Evolutionary conservation across 768 basidiomycete species (phyloP).

Genomic region (Ramaria sp.): DNA sequence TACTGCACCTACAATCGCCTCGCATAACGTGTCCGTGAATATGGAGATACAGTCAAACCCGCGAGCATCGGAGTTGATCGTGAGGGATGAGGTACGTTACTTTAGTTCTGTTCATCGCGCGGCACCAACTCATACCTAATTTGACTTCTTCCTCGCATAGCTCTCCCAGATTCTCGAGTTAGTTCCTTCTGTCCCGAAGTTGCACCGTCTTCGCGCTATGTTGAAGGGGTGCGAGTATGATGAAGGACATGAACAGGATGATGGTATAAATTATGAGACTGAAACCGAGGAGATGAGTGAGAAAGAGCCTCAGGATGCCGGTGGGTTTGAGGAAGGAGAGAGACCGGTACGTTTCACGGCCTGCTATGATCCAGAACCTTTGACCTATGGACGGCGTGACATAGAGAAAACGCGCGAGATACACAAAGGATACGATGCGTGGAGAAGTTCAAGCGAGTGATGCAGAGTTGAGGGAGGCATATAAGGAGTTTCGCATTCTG

Average conservation of each 20-base stretch:
- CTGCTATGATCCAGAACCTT: neutral
- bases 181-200: conserved; percentile 60
- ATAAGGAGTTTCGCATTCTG: conserved; percentile 63
- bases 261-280: conserved; percentile 17
- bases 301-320: conserved; percentile 17
- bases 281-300: conserved; percentile 26
- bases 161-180: conserved; percentile 74
- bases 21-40: neutral
- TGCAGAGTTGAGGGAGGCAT: conserved; percentile 50
- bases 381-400: neutral
- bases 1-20: conserved; percentile 31
- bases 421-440: conserved; percentile 53
- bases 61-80: neutral
- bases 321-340: conserved; percentile 16
- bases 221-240: conserved; percentile 62
- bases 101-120: neutral
- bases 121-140: neutral
- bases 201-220: conserved; percentile 52
- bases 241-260: conserved; percentile 37
- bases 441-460: conserved; percentile 75
- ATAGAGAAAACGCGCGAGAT: conserved; percentile 23
- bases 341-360: conserved; percentile 7
- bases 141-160: too few species aligned
- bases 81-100: conserved; percentile 1
- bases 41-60: neutral